phyloP scores from a whole-genome alignment of 306 rosid species.

The Casuarina equisetifolia region DNA sequence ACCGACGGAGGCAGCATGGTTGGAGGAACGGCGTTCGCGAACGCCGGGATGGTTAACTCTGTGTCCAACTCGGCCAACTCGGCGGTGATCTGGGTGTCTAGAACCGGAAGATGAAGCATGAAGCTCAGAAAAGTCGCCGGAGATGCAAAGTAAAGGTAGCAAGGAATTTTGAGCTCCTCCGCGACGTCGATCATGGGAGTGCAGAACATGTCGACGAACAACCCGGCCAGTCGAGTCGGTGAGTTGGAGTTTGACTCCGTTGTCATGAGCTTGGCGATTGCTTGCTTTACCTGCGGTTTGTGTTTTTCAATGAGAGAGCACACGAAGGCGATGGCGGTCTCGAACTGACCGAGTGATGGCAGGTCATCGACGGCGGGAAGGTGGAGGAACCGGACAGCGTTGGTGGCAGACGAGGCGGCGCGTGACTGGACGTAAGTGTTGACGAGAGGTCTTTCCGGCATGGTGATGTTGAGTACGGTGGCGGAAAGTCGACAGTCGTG shows the following conservation, averaged over 20 bases:
- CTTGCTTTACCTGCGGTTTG: conserved; percentile 29
- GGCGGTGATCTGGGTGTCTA: conserved; percentile 13
- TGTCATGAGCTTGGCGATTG: conserved; percentile 24
- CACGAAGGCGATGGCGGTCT: conserved; percentile 19
- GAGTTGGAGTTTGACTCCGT: conserved; percentile 16
- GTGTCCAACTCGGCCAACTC: conserved; percentile 3
- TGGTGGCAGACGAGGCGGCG: conserved; percentile 22
- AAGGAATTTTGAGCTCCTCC: conserved; percentile 46
- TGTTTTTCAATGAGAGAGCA: conserved; percentile 37
- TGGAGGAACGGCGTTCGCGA: conserved; percentile 37
- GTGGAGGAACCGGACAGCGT: conserved; percentile 32
- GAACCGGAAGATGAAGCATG: conserved; percentile 33
- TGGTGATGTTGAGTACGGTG: conserved; percentile 47
- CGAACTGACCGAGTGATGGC: conserved; percentile 43
- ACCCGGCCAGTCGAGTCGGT: conserved; percentile 28
- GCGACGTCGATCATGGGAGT: conserved; percentile 57
- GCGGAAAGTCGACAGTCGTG: conserved; percentile 47
- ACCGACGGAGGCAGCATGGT: conserved; percentile 29
- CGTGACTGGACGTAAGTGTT: conserved; percentile 40
- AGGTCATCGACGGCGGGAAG: conserved; percentile 38
- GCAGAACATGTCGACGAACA: conserved; percentile 55
- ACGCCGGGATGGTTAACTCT: conserved; percentile 42
- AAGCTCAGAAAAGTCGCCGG: conserved; percentile 56
- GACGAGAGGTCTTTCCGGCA: conserved; percentile 44
- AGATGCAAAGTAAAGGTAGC: conserved; percentile 53